Evolutionary conservation across 805 yeast species (phyloP).

Genomic region (Metschnikowia picachoensis): DNA sequence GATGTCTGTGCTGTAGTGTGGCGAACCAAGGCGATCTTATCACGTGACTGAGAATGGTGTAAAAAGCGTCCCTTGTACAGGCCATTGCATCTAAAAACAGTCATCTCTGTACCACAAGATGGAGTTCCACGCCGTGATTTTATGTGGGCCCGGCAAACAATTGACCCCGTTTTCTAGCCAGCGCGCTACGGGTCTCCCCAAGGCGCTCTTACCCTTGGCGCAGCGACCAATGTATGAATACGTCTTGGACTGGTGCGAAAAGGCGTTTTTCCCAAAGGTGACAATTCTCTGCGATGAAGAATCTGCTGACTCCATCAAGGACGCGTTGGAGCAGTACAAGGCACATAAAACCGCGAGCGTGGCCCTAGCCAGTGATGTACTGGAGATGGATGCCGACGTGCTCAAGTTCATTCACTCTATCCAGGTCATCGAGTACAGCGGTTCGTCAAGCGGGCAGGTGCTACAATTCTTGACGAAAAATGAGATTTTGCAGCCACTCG

Average conservation of each 20-base stretch:
- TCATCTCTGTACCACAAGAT: slow-evolving; percentile 30
- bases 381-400: slow-evolving; percentile 15
- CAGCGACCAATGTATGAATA: slow-evolving; percentile 85
- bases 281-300: slow-evolving; percentile 57
- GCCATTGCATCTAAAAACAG: no score
- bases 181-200: slow-evolving; percentile 63
- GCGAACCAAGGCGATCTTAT: no score
- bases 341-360: slow-evolving; percentile 28
- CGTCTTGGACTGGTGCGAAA: slow-evolving; percentile 89
- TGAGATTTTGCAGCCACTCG: slow-evolving; percentile 31
- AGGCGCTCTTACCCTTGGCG: slow-evolving; percentile 86
- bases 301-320: slow-evolving; percentile 44
- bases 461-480: slow-evolving; percentile 46
- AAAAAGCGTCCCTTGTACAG: no score
- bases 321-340: slow-evolving; percentile 47
- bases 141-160: slow-evolving; percentile 80
- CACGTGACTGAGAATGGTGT: no score
- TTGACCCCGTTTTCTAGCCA: slow-evolving; percentile 68
- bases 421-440: slow-evolving; percentile 21
- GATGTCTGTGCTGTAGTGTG: no score
- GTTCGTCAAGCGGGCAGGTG: slow-evolving; percentile 56
- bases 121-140: slow-evolving; percentile 90
- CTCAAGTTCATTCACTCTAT: slow-evolving; percentile 21
- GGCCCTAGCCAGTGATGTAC: slow-evolving; percentile 13
- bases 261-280: slow-evolving; percentile 70